phyloP scores from a whole-genome alignment of 2,329 filamentous ascomycete genomes.

The Fusarium verticillioides region DNA sequence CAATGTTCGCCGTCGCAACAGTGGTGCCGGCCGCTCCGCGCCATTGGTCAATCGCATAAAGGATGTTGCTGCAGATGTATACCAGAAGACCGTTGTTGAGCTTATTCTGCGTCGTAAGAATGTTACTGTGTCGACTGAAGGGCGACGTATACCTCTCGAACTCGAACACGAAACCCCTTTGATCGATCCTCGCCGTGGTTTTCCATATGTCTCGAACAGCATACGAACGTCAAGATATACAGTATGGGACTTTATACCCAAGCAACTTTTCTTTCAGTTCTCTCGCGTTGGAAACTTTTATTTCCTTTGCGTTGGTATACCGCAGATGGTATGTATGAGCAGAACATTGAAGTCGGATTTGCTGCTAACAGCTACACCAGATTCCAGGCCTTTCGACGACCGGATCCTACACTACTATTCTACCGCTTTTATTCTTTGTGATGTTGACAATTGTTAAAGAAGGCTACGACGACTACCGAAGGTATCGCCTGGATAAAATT shows the following conservation, averaged over 20 bases:
- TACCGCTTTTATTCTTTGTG: constrained; percentile 81
- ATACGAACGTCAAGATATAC: constrained; percentile 89
- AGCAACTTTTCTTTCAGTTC: constrained; percentile 87
- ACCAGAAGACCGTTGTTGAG: constrained; percentile 56
- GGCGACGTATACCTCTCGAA: constrained; percentile 61
- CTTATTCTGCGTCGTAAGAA: constrained; percentile 72
- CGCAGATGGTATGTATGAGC: constrained; percentile 69
- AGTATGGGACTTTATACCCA: constrained; percentile 84
- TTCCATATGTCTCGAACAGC: constrained; percentile 65
- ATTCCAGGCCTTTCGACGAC: constrained; percentile 80
- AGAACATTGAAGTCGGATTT: not conserved
- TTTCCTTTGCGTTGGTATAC: constrained; percentile 84
- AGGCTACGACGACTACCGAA: constrained; percentile 84
- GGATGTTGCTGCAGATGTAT: constrained; percentile 41
- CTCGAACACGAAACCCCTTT: constrained; percentile 54
- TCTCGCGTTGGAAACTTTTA: constrained; percentile 89
- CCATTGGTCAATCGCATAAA: constrained; percentile 38
- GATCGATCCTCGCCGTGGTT: constrained; percentile 62
- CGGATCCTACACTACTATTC: constrained; percentile 78
- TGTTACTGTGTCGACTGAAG: constrained; percentile 77
- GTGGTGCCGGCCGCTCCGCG: constrained; percentile 12
- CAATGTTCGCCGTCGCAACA: constrained; percentile 20
- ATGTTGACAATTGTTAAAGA: constrained; percentile 85
- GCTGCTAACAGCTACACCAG: constrained; percentile 38
- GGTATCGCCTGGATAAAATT: constrained; percentile 82